Base-by-base conservation (phyloP, 805 yeast genomes). In the Metschnikowia hibisci region DNA sequence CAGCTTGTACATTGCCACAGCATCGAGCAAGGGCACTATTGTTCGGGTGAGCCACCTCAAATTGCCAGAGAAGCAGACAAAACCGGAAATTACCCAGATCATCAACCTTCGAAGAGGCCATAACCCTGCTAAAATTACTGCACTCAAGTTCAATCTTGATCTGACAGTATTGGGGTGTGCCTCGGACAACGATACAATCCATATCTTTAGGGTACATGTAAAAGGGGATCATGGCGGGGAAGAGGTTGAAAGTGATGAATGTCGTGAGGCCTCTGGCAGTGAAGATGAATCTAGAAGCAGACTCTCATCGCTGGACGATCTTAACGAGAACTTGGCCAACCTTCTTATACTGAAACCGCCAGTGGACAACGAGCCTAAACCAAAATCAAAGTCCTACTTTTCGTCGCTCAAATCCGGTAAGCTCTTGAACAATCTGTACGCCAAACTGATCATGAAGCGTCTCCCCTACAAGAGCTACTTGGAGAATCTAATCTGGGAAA, bases 21-120 rank as follows among this genome's bases (percentile, higher is more conserved):
- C 76, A 3, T 66, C 73, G 1, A 48, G 61, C 14, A 71, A 68
- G 45, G 76, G 76, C 6, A 71, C 76, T 7, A 70, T 71, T 11
- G 56, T 71, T 1, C 54, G 75, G 12, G 66, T 67, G 3, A 61
- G 62, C 44, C 61, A 58, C 44, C 41, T 64, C 6, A 35, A 42
- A 23, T 27, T 20, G 4, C 33, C 16, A 8, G 43, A 41, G 9
- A 44, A 47, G 6, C 34, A 22, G 3, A 29, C 18, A 11, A 29
- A 31, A 13, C 27, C 30, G 16, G 14, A 45, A 34, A 50, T 70
- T 11, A 43, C 54, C 11, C 66, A 58, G 32, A 63, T 66, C 14
- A 60, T 56, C 14, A 66, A 62, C 42, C 60, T 71, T 26, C 55
- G 76, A 30, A 51, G 76, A 12, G 76, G 76, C 4, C 73, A 68